Conservation (phyloP, 768 basidiomycete species). For the Leucosporidium yakuticum region DNA sequence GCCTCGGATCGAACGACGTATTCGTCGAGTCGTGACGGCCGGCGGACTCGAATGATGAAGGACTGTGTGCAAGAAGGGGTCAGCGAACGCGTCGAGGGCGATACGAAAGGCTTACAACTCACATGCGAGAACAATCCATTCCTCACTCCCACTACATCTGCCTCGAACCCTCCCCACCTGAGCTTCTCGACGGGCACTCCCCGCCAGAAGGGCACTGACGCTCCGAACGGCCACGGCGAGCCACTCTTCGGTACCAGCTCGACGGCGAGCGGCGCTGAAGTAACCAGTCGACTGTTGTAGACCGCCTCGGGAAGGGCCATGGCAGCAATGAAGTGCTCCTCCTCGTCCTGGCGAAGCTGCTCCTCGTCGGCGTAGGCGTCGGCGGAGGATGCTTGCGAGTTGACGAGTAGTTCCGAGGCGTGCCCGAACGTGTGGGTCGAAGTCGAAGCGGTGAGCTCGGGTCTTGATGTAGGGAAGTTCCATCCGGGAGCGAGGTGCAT, state of each 20-base stretch:
- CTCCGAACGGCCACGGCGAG: slow-evolving; percentile 17
- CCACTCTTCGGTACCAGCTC: slow-evolving; percentile 20
- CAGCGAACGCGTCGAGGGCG: neutral
- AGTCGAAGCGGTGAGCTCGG: too few species aligned
- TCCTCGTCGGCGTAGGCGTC: too few species aligned
- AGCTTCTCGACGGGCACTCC: slow-evolving; percentile 14
- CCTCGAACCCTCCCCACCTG: slow-evolving; percentile 29
- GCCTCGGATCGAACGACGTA: slow-evolving; percentile 22
- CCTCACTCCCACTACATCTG: slow-evolving; percentile 22
- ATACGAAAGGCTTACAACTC: neutral
- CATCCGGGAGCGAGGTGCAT: neutral
- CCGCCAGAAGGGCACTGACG: slow-evolving; percentile 2
- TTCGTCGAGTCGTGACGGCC: slow-evolving; percentile 25
- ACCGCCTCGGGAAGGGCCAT: slow-evolving; percentile 7
- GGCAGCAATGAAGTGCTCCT: slow-evolving; percentile 9
- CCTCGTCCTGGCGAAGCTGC: too few species aligned
- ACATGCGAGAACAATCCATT: slow-evolving; percentile 11
- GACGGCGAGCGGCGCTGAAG: slow-evolving; percentile 4
- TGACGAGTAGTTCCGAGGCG: too few species aligned
- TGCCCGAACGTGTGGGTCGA: too few species aligned
- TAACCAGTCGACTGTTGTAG: neutral
- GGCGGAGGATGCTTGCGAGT: too few species aligned
- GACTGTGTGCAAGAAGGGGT: neutral
- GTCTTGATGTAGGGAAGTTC: neutral
- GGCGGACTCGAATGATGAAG: slow-evolving; percentile 29